These are phyloP conservation scores for Lachancea kluyveri DNA, from an alignment of 805 yeast genomes.

Conservation along the genomic window DNA sequence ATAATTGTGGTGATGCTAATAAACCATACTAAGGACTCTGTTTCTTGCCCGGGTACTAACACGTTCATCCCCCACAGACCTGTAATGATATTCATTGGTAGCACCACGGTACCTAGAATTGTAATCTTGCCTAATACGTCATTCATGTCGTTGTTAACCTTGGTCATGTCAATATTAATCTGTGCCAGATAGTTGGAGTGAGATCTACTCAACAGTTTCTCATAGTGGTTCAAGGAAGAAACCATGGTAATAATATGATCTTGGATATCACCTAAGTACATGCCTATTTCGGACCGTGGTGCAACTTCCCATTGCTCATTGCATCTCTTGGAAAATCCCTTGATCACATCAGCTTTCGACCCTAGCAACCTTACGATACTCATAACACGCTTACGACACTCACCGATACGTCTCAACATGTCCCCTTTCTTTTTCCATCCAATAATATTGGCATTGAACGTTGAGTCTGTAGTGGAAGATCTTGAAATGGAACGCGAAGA, in stretches of 20 bases:
- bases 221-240: conserved; percentile 89
- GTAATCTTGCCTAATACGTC: conserved; percentile 93
- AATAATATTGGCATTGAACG: conserved; percentile 38
- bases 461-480: conserved; percentile 27
- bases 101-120: conserved; percentile 86
- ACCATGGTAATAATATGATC: conserved; percentile 98
- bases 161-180: conserved; percentile 95
- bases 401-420: conserved; percentile 92
- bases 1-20: conserved; percentile 43
- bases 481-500: conserved; percentile 16
- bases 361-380: conserved; percentile 77
- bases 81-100: conserved; percentile 92
- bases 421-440: conserved; percentile 93
- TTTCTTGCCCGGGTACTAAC: conserved; percentile 85
- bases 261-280: conserved; percentile 95
- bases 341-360: conserved; percentile 94
- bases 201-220: conserved; percentile 86
- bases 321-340: conserved; percentile 88
- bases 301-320: conserved; percentile 78
- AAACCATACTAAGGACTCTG: conserved; percentile 61
- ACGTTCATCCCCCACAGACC: conserved; percentile 99
- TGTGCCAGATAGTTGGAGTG: conserved; percentile 96
- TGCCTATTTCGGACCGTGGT: conserved; percentile 80
- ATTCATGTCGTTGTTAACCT: conserved; percentile 93
- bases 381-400: conserved; percentile 92